These are phyloP conservation scores for Citrus reticulata DNA, from an alignment of 345 rosid species.

Conservation along the genomic window DNA sequence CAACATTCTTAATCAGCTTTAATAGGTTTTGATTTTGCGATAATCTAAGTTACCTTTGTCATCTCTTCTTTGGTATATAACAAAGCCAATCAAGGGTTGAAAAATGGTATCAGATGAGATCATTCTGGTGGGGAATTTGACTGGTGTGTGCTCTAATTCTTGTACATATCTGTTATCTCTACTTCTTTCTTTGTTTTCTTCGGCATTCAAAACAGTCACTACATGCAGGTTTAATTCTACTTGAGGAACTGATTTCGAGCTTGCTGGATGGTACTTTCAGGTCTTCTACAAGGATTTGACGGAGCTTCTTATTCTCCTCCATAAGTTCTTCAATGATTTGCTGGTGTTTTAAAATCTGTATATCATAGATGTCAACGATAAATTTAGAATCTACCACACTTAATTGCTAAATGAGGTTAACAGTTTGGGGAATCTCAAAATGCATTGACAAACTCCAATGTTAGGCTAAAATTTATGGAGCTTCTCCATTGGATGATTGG, in stretches of 20 bases:
- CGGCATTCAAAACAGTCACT: slow-evolving; percentile 81
- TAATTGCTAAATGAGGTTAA: not conserved
- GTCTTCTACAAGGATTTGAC: slow-evolving; percentile 66
- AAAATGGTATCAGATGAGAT: not conserved
- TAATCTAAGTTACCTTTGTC: not conserved
- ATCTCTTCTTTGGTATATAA: not conserved
- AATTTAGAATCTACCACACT: not conserved
- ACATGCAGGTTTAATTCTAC: slow-evolving; percentile 42
- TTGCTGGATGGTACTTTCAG: slow-evolving; percentile 72
- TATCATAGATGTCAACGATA: not conserved
- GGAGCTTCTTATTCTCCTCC: slow-evolving; percentile 81
- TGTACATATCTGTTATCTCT: slow-evolving; percentile 14
- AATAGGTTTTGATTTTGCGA: no score
- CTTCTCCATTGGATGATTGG: not conserved
- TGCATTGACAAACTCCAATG: not conserved
- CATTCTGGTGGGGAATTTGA: not conserved
- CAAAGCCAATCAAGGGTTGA: not conserved
- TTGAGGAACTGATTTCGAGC: slow-evolving; percentile 43
- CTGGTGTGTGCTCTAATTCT: slow-evolving; percentile 1
- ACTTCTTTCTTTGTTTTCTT: slow-evolving; percentile 74
- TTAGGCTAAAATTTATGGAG: not conserved
- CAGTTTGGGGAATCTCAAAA: not conserved
- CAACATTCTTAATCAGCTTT: not conserved
- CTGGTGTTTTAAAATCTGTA: slow-evolving; percentile 80
- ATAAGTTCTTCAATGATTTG: slow-evolving; percentile 65